These are phyloP conservation scores for Ogataea minuta DNA, from an alignment of 805 yeast genomes.

Conservation along the genomic window DNA sequence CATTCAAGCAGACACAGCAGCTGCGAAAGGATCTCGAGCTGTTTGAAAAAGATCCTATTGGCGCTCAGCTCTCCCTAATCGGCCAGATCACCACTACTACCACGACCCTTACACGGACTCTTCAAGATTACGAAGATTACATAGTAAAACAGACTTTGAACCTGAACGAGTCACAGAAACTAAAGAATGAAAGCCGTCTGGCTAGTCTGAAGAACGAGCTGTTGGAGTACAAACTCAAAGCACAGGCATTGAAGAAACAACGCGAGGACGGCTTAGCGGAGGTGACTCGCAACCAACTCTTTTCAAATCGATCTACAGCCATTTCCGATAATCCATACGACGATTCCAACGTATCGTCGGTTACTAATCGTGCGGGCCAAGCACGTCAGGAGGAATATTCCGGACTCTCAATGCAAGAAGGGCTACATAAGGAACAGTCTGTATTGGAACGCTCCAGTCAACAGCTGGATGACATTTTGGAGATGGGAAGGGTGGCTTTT, in stretches of 20 bases:
- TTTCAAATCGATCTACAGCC: constrained; percentile 33
- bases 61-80: constrained; percentile 62
- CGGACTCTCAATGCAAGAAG: constrained; percentile 48
- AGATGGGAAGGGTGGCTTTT: constrained; percentile 82
- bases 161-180: constrained; percentile 46
- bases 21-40: constrained; percentile 64
- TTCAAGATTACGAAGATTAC: constrained; percentile 43
- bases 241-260: constrained; percentile 50
- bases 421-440: constrained; percentile 65
- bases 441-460: constrained; percentile 66
- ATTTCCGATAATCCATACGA: constrained; percentile 50
- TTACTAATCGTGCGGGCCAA: constrained; percentile 21
- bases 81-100: constrained; percentile 78
- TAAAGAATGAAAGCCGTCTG: constrained; percentile 61
- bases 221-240: constrained; percentile 46
- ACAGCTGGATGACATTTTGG: constrained; percentile 85
- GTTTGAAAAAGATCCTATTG: constrained; percentile 63
- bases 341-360: constrained; percentile 22
- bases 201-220: constrained; percentile 51
- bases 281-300: constrained; percentile 48
- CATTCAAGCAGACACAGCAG: constrained; percentile 77
- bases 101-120: constrained; percentile 69
- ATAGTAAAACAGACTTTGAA: constrained; percentile 55
- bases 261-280: constrained; percentile 54
- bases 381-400: constrained; percentile 28